A percentile compares a stretch with the other conserved stretches of the same genome.
Evolutionary conservation across 1,284 basidiomycete genomes (phyloP).

Genomic region (Cerrena zonata): DNA sequence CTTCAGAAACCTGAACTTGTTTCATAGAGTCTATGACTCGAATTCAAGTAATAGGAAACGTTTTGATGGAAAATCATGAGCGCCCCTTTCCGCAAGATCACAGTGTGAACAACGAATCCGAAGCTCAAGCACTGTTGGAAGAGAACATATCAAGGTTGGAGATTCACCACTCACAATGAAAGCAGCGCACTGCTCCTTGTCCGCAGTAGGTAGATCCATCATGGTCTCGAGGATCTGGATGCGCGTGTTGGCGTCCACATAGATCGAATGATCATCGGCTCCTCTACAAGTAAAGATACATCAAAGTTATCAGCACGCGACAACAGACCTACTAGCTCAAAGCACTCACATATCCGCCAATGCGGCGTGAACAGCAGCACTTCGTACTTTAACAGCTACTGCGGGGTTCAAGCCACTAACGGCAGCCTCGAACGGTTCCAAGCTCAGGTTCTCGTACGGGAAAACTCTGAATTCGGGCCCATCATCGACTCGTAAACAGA

Average conservation of each 20-base stretch:
- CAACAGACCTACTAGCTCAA: constrained; percentile 1
- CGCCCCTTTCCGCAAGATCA: not conserved
- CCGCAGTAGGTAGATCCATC: constrained; percentile 63
- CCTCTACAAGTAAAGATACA: constrained; percentile 26
- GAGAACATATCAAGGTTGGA: not conserved
- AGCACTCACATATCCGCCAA: constrained; percentile 61
- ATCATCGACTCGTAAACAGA: constrained; percentile 58
- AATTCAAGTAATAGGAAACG: constrained; percentile 1
- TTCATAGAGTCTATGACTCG: not conserved
- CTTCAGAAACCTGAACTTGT: not conserved
- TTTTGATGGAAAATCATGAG: not conserved
- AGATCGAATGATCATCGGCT: constrained; percentile 50
- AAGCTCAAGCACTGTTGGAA: not conserved
- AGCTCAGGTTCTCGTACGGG: constrained; percentile 62
- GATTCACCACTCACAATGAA: constrained; percentile 57
- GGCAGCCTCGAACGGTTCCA: constrained; percentile 68
- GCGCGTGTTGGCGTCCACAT: constrained; percentile 64
- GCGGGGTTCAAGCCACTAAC: constrained; percentile 72
- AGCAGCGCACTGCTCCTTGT: constrained; percentile 80
- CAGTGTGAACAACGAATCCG: not conserved
- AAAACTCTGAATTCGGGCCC: constrained; percentile 59
- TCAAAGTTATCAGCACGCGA: constrained; percentile 4
- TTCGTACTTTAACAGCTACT: constrained; percentile 76
- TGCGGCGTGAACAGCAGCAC: constrained; percentile 74
- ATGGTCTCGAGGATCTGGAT: constrained; percentile 70